phyloP scores from a whole-genome alignment of 306 rosid species.

The Sicyos baderoa region DNA sequence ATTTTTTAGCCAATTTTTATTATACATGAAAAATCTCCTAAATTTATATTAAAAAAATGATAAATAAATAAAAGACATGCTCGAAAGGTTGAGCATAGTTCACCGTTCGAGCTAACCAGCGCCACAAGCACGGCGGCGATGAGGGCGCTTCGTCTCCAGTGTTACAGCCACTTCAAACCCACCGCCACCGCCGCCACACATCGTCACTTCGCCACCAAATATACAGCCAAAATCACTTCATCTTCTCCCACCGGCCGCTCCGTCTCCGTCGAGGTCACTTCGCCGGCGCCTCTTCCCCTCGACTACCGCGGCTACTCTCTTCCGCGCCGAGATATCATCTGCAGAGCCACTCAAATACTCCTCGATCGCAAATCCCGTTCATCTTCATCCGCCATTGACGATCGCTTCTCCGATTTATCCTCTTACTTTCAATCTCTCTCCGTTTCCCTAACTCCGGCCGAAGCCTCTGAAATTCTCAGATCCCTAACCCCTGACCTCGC shows the following conservation, averaged over 20 bases:
- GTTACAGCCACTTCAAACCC: slow-evolving; percentile 7
- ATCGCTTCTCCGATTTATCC: slow-evolving; percentile 73
- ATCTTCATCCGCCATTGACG: slow-evolving; percentile 15
- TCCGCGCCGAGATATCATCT: slow-evolving; percentile 74
- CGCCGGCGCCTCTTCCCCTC: slow-evolving; percentile 45
- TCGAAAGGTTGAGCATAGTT: not conserved
- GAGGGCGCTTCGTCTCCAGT: slow-evolving; percentile 25
- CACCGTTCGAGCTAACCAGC: slow-evolving; percentile 3
- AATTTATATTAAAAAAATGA: no score
- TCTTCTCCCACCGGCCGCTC: slow-evolving; percentile 60
- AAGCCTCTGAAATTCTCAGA: slow-evolving; percentile 82
- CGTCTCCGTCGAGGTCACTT: slow-evolving; percentile 59
- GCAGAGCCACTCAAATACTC: slow-evolving; percentile 68
- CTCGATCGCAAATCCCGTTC: slow-evolving; percentile 32
- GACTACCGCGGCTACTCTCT: slow-evolving; percentile 65
- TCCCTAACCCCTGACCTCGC: slow-evolving; percentile 66
- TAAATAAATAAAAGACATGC: not conserved
- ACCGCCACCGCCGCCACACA: not conserved
- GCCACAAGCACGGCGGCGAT: slow-evolving; percentile 22
- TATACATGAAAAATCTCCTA: no score
- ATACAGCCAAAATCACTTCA: slow-evolving; percentile 75
- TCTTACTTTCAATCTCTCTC: slow-evolving; percentile 58
- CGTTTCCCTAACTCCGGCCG: slow-evolving; percentile 50
- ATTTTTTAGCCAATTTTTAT: no score
- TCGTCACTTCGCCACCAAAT: slow-evolving; percentile 62